Conservation (phyloP, 495 filamentous ascomycete genomes). For the Talaromyces borbonicus region DNA sequence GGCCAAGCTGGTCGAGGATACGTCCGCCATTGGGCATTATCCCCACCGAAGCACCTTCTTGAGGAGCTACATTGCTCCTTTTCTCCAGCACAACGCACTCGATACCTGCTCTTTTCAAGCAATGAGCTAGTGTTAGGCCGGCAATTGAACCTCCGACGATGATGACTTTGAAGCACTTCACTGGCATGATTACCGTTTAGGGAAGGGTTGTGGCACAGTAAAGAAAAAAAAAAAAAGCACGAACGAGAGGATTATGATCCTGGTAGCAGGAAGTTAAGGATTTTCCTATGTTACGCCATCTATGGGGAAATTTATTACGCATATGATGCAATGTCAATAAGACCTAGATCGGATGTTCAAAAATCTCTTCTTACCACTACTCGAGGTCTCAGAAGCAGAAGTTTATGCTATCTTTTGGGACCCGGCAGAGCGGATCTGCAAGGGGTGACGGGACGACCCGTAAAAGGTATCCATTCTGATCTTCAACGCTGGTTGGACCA, state of each 20-base stretch:
- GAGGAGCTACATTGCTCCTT: conserved; percentile 21
- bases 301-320: too few species aligned
- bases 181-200: neutral
- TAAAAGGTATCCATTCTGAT: too few species aligned
- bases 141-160: conserved; percentile 44
- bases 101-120: conserved; percentile 31
- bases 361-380: too few species aligned
- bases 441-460: too few species aligned
- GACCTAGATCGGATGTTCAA: too few species aligned
- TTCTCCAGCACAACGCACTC: conserved; percentile 42
- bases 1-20: conserved; percentile 40
- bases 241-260: neutral
- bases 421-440: too few species aligned
- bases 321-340: too few species aligned
- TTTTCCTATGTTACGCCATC: too few species aligned
- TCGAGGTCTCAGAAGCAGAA: too few species aligned
- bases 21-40: conserved; percentile 25
- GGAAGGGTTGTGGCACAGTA: neutral
- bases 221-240: neutral
- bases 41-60: conserved; percentile 30
- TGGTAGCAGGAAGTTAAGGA: neutral
- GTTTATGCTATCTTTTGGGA: too few species aligned
- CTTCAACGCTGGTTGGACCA: too few species aligned
- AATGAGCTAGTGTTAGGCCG: conserved; percentile 39
- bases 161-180: conserved; percentile 20